Base-by-base conservation (phyloP, 306 rosid species). In the Acacia confusa region DNA sequence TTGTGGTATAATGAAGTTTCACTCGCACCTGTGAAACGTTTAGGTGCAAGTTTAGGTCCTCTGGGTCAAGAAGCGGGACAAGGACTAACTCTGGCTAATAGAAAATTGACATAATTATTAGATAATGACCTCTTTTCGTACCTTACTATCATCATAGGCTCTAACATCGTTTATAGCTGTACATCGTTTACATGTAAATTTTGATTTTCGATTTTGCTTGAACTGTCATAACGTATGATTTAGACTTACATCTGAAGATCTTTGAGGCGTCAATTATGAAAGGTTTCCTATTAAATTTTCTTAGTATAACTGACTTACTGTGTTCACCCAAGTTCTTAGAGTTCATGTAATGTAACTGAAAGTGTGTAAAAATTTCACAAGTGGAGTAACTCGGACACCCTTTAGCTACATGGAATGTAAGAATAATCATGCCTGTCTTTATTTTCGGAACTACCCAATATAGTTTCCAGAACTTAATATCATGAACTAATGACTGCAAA, bases 161-260 rank as follows among this genome's bases (percentile, higher is more conserved):
- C 69, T 75, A 63, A 69, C 83, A 79, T 22, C 72, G 75, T 22
- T 60, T 60, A 60, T 25, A 60, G 65, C 24, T 58, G 6, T 58
- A 78, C 80, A 78, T 27, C 76, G 75, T 75, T 69, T 36, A 20
- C 52, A 74, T 9, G 69, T 15, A 85, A 72, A 34, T 72, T 55
- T 36, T 70, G 36, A 25, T 24, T 50, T 70, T 44, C 13, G 17
- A 25, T 70, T 24, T 43, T 25, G 28, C 47, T 67, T 67, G 72
- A 67, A 67, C 47, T 36, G 47, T 36, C 75, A 70, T 43, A n/a
- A 24, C 2, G 52, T 47, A 47, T 47, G 52, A 10, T 72, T 45
- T 72, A 70, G 17, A 75, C 38, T 53, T 7, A 1, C 43, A 75
- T 75, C 79, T 75, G 19, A 74, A 20, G 68, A 55, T 74, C 68